Base-by-base conservation (phyloP, 148 eudicot genomes). In the Rhododendron molle region DNA sequence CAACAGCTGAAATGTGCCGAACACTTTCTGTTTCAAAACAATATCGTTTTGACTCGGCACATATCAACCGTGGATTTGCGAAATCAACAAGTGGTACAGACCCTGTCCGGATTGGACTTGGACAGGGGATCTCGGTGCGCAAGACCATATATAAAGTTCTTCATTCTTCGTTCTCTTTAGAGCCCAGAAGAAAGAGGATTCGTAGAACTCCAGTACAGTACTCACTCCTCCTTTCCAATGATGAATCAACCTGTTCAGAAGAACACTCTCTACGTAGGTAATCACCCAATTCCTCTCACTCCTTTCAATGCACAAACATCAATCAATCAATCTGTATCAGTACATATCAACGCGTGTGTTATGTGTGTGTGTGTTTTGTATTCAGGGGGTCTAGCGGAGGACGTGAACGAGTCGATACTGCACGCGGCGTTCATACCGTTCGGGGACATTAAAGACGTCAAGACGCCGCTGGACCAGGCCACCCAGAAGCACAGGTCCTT, bases 381-480 rank as follows among this genome's bases (percentile, higher is more conserved):
- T 16, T 11, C 46, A 76, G 90, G 99, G 76, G 98, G 98, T 38
- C 54, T 97, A 60, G 98, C 99, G 12, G 98, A 97, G 86, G 99
- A 97, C 43, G 98, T 97, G 1, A 97, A 97, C 91, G 98, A 97
- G 82, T 23, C 92, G 4, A 95, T 93, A 32, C 90, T 95, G 1
- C 98, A 95, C 79, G 95, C 99, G 1, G 98, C 99, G 1, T 97
- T 95, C 89, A 93, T 97, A 34, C 98, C 99, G 12, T 97, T 97
- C 79, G 98, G 99, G 4, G 99, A 97, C 76, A 97, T 95, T 5
- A 97, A 97, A 87, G 99, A 97, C 49, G 99, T 97, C 20, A 97
- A 97, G 83, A 95, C 99, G 18, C 98, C 99, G 1, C 44, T 97
- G 13, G 99, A 97, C 71, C 96, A 91, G 49, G 99, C 99, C 21